Conservation (phyloP, 371 early-diverging fungal genomes). For the Apophysomyces variabilis region DNA sequence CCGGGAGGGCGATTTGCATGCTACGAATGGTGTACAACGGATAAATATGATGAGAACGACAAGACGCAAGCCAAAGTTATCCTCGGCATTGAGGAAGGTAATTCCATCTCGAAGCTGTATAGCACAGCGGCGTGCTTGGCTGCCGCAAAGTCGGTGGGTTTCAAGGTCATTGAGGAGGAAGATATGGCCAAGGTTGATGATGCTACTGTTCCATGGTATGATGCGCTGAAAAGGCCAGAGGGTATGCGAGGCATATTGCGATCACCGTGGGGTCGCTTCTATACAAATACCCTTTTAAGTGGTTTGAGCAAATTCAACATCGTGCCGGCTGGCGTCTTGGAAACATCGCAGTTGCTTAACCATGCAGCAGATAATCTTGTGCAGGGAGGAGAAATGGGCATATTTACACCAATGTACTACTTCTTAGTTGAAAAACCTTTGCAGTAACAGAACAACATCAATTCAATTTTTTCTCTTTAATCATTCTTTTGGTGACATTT, state of each 20-base stretch:
- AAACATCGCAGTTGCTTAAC: constrained; percentile 71
- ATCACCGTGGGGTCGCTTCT: constrained; percentile 53
- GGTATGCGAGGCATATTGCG: constrained; percentile 58
- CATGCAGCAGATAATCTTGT: constrained; percentile 76
- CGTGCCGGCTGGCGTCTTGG: constrained; percentile 71
- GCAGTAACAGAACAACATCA: not conserved
- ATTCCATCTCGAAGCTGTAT: constrained; percentile 78
- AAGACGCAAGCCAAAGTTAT: constrained; percentile 67
- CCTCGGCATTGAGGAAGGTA: constrained; percentile 78
- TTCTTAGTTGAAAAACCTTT: constrained; percentile 78
- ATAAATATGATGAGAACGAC: constrained; percentile 67
- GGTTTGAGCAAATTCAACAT: constrained; percentile 67
- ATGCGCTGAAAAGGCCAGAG: constrained; percentile 55
- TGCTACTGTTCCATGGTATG: constrained; percentile 72
- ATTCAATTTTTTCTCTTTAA: not conserved
- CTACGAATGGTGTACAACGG: constrained; percentile 84
- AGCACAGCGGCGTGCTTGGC: constrained; percentile 61
- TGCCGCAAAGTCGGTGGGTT: constrained; percentile 73
- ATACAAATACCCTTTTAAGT: constrained; percentile 65
- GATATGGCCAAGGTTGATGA: constrained; percentile 65
- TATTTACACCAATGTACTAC: constrained; percentile 86
- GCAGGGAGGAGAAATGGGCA: constrained; percentile 68
- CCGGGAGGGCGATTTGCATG: constrained; percentile 74
- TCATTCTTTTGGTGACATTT: no score
- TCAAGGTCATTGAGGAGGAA: constrained; percentile 66